phyloP scores from a whole-genome alignment of 192 early-diverging fungal species.

The Mortierella alpina region DNA sequence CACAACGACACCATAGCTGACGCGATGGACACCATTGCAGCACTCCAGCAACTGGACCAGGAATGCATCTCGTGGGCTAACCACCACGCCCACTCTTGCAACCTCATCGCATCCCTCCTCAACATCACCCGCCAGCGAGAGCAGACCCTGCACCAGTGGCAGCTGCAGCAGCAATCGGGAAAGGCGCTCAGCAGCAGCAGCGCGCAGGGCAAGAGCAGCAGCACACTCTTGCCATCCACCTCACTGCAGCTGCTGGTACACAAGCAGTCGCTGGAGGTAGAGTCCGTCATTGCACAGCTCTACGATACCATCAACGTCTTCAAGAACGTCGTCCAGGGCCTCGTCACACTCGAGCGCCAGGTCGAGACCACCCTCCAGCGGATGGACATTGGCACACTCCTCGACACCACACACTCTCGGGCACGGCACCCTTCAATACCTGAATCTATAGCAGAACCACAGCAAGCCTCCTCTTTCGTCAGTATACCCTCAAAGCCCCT shows the following conservation, averaged over 20 bases:
- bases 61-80: conserved; percentile 45
- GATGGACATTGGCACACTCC: conserved; percentile 29
- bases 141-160: conserved; percentile 30
- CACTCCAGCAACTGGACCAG: conserved; percentile 37
- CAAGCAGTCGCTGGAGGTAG: conserved; percentile 42
- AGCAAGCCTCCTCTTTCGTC: no score
- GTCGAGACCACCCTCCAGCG: conserved; percentile 25
- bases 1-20: neutral
- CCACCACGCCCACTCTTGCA: conserved; percentile 49
- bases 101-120: conserved; percentile 34
- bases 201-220: neutral
- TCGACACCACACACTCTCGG: neutral
- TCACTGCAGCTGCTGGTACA: conserved; percentile 31
- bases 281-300: conserved; percentile 28
- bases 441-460: no score
- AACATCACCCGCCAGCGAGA: conserved; percentile 48
- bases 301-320: conserved; percentile 37
- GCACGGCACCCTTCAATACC: no score
- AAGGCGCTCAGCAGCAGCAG: neutral
- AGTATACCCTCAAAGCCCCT: neutral
- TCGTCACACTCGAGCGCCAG: conserved; percentile 36
- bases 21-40: conserved; percentile 28
- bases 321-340: conserved; percentile 23
- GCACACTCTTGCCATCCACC: conserved; percentile 15
- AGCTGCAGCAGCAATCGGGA: conserved; percentile 18